Evolutionary conservation across 2,329 filamentous ascomycete species (phyloP).

Genomic region (Claviceps maximensis): DNA sequence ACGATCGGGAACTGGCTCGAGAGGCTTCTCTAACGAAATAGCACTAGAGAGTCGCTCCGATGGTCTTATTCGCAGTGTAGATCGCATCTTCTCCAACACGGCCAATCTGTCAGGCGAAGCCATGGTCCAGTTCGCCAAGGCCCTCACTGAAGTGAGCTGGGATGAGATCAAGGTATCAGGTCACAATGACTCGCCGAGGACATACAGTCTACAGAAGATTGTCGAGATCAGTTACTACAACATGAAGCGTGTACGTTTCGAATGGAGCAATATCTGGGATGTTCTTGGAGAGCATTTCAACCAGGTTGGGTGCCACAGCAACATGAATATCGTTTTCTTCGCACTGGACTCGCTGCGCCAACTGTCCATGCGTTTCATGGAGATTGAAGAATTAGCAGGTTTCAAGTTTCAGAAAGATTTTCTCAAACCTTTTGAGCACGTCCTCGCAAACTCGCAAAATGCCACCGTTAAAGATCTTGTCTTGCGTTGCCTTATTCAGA

Average conservation of each 20-base stretch:
- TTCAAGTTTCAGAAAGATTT: constrained; percentile 99
- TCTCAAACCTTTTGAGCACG: constrained; percentile 93
- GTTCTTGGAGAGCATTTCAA: constrained; percentile 98
- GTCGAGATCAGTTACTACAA: constrained; percentile 99
- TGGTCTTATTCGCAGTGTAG: constrained; percentile 83
- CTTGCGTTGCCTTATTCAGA: constrained; percentile 88
- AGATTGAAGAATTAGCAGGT: constrained; percentile 90
- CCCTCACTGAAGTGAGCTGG: constrained; percentile 93
- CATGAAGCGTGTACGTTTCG: constrained; percentile 95
- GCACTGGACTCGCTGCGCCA: constrained; percentile 90
- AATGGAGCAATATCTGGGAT: constrained; percentile 97
- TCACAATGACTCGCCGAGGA: constrained; percentile 86
- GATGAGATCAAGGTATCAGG: constrained; percentile 97
- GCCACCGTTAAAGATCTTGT: constrained; percentile 97
- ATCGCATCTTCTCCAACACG: constrained; percentile 93
- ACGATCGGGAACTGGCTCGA: constrained; percentile 44
- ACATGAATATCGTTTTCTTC: constrained; percentile 95
- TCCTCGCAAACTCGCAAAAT: constrained; percentile 84
- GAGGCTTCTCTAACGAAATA: constrained; percentile 61
- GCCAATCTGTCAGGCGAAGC: constrained; percentile 86
- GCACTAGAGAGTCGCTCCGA: constrained; percentile 86
- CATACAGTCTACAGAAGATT: constrained; percentile 93
- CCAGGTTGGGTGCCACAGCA: constrained; percentile 88
- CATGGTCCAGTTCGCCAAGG: constrained; percentile 88
- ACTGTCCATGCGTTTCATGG: constrained; percentile 96